A percentile compares a stretch with the other conserved stretches of the same genome.
Evolutionary conservation across 2,329 filamentous ascomycete species (phyloP).

Genomic region (Nannizzia gypsea): DNA sequence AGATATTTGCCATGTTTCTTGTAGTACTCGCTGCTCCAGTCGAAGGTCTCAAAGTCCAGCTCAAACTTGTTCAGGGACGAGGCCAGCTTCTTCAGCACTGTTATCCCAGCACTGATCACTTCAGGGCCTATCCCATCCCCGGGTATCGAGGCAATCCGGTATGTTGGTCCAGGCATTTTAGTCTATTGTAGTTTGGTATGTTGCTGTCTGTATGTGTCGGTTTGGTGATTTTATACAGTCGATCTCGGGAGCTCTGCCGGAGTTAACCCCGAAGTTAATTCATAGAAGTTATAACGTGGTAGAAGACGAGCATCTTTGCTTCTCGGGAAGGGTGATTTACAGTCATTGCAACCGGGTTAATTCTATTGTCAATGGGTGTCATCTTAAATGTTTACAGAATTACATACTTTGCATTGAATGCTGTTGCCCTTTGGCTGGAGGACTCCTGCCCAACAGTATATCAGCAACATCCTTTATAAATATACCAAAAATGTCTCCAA

Average conservation of each 20-base stretch:
- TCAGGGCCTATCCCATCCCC: constrained; percentile 60
- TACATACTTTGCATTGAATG: no score
- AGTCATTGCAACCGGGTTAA: no score
- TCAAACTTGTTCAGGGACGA: constrained; percentile 33
- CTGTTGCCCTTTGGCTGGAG: no score
- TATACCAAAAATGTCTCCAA: no score
- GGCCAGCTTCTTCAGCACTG: constrained; percentile 38
- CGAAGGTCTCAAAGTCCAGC: constrained; percentile 42
- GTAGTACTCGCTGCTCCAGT: constrained; percentile 40
- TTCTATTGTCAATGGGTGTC: no score
- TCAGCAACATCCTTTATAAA: no score
- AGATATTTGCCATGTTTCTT: constrained; percentile 43
- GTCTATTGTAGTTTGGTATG: not conserved
- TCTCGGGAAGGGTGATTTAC: no score
- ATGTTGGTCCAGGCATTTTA: constrained; percentile 13
- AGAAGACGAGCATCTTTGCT: no score
- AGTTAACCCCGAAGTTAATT: not conserved
- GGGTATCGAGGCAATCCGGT: constrained; percentile 52
- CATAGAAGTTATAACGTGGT: no score
- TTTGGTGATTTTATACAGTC: not conserved
- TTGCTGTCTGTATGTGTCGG: not conserved
- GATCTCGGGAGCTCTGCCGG: not conserved
- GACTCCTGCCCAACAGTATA: no score
- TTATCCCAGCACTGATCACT: constrained; percentile 52
- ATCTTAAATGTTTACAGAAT: no score